phyloP scores from a whole-genome alignment of 768 basidiomycete genomes.

The Russula sp. region DNA sequence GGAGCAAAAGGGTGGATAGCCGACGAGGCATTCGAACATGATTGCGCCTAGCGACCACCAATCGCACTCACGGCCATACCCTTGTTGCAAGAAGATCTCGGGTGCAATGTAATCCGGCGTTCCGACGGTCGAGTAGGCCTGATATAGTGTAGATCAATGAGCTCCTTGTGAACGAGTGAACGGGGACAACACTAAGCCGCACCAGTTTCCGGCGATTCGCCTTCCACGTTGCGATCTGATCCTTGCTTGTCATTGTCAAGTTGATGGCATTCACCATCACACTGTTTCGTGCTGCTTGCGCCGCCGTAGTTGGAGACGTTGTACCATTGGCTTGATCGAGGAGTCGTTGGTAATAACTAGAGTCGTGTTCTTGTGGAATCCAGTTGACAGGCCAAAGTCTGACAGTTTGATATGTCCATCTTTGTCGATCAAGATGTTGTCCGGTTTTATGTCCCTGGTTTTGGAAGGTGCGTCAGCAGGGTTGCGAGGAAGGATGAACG shows the following conservation, averaged over 20 bases:
- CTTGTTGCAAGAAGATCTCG: slow-evolving; percentile 93
- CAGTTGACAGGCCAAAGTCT: slow-evolving; percentile 98
- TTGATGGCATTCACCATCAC: slow-evolving; percentile 98
- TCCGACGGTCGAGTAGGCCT: slow-evolving; percentile 98
- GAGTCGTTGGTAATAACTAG: slow-evolving; percentile 88
- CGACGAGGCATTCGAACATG: slow-evolving; percentile 97
- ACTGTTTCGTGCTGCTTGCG: slow-evolving; percentile 75
- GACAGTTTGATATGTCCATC: slow-evolving; percentile 97
- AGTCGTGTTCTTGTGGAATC: slow-evolving; percentile 97
- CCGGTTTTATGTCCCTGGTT: slow-evolving; percentile 93
- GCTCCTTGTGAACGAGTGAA: slow-evolving; percentile 7
- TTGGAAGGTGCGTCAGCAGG: slow-evolving; percentile 16
- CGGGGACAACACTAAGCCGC: slow-evolving; percentile 31
- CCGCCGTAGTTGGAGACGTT: slow-evolving; percentile 42
- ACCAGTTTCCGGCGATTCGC: slow-evolving; percentile 95
- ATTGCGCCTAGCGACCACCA: slow-evolving; percentile 99
- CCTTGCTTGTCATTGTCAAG: slow-evolving; percentile 89
- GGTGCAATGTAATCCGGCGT: slow-evolving; percentile 97
- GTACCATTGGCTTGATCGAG: slow-evolving; percentile 63
- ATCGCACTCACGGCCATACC: slow-evolving; percentile 98
- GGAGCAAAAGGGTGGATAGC: slow-evolving; percentile 96
- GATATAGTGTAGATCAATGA: slow-evolving; percentile 17
- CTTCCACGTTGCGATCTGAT: slow-evolving; percentile 97
- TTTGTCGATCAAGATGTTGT: slow-evolving; percentile 98
- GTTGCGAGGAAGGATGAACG: slow-evolving; percentile 7